A percentile compares a stretch with the other conserved stretches of the same genome.
Evolutionary conservation across 495 filamentous ascomycete genomes (phyloP).

Genomic region (Immersiella caudata): DNA sequence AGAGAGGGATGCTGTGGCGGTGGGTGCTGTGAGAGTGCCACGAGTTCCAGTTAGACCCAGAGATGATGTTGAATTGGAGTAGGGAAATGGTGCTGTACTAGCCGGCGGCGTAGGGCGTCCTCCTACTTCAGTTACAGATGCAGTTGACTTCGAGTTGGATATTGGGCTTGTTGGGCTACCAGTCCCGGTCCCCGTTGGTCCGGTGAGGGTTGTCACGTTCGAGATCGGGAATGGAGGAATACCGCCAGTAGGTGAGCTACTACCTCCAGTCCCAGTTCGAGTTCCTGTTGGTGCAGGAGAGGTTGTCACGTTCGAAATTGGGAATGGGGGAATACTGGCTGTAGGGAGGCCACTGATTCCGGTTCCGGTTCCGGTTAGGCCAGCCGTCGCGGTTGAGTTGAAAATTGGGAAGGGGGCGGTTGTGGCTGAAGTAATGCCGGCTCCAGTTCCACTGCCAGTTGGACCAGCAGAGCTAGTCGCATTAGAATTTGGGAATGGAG

Average conservation of each 20-base stretch:
- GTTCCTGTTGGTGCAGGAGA: conserved; percentile 20
- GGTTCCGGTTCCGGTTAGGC: conserved; percentile 8
- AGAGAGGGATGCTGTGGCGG: conserved; percentile 15
- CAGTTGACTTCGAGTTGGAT: neutral
- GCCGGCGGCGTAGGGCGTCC: neutral
- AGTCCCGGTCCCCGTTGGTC: conserved; percentile 12
- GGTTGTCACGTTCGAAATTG: conserved; percentile 21
- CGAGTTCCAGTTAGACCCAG: conserved; percentile 14
- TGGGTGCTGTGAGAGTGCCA: conserved; percentile 16
- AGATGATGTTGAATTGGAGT: conserved; percentile 22
- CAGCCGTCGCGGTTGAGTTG: conserved; percentile 23
- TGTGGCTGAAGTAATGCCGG: neutral
- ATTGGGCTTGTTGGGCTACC: neutral
- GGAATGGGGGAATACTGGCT: conserved; percentile 19
- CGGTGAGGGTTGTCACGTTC: conserved; percentile 16
- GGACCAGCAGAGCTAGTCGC: conserved; percentile 13
- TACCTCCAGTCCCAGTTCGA: neutral
- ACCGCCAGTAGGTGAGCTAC: neutral
- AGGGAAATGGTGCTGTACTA: conserved; percentile 26
- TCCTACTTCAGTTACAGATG: neutral
- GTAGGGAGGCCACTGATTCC: neutral
- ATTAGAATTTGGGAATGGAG: conserved; percentile 7
- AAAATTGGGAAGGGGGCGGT: conserved; percentile 19
- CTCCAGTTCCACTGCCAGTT: conserved; percentile 18
- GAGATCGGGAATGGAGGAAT: conserved; percentile 19